Conservation (phyloP, 108 stramenopile genomes). For the Skeletonema grethae region DNA sequence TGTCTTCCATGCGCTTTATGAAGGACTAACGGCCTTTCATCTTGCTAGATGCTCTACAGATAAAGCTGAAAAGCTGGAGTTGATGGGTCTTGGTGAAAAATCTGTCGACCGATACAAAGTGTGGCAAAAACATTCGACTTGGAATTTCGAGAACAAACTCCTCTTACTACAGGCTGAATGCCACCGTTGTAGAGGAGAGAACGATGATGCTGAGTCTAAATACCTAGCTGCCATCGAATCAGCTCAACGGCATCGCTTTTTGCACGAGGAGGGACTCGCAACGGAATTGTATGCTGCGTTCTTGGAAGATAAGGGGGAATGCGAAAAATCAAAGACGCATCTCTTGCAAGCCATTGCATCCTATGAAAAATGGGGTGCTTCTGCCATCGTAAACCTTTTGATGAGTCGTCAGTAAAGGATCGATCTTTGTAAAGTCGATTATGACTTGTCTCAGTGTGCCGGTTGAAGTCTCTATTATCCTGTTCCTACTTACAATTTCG, state of each 20-base stretch:
- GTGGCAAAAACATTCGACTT: conserved; percentile 2
- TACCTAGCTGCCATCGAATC: conserved; percentile 20
- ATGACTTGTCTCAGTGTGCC: too few relatives aligned
- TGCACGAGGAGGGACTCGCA: conserved; percentile 21
- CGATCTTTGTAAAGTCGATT: too few relatives aligned
- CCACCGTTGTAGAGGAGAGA: background rate
- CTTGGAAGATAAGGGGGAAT: background rate
- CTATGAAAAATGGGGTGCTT: conserved; percentile 11
- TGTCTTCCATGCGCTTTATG: conserved; percentile 6
- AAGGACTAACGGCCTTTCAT: conserved; percentile 13
- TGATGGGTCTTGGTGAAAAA: background rate
- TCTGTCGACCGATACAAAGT: background rate
- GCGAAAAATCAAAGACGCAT: background rate
- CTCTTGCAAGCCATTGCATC: background rate
- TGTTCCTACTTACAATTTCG: too few relatives aligned
- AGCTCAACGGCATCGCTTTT: conserved; percentile 14
- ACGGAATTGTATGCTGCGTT: conserved; percentile 12
- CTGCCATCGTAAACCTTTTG: background rate
- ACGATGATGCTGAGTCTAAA: background rate
- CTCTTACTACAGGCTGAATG: conserved; percentile 4
- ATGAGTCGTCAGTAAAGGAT: background rate
- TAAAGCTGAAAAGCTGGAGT: background rate
- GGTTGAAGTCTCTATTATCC: too few relatives aligned
- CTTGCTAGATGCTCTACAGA: background rate
- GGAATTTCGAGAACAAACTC: conserved; percentile 22